Evolutionary conservation across 2,329 filamentous ascomycete genomes (phyloP).

Genomic region (Fusarium nodosum): DNA sequence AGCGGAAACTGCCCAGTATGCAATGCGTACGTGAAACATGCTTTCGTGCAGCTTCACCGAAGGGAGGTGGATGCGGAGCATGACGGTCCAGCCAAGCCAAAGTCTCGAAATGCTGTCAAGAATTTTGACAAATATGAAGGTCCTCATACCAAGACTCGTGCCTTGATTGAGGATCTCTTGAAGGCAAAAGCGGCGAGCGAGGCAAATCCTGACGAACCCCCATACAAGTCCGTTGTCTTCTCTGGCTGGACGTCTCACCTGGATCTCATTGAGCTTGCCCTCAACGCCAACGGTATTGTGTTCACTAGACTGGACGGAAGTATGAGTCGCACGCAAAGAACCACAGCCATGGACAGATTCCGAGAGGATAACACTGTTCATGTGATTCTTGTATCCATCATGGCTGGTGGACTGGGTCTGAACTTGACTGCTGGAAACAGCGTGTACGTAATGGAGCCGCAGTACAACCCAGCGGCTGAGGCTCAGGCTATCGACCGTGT

Average conservation of each 20-base stretch:
- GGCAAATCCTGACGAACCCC: constrained; percentile 72
- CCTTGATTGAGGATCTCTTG: constrained; percentile 81
- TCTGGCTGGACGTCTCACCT: constrained; percentile 97
- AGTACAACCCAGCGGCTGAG: constrained; percentile 96
- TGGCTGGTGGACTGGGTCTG: constrained; percentile 89
- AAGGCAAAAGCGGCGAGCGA: constrained; percentile 73
- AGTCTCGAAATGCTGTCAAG: constrained; percentile 57
- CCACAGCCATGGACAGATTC: constrained; percentile 81
- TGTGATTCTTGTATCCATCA: constrained; percentile 92
- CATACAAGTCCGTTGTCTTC: constrained; percentile 94
- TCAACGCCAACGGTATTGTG: constrained; percentile 74
- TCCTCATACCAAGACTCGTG: constrained; percentile 92
- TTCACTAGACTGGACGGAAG: constrained; percentile 90
- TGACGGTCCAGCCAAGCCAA: constrained; percentile 62
- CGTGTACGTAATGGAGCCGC: constrained; percentile 98
- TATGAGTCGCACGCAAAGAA: constrained; percentile 82
- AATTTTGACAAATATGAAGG: constrained; percentile 81
- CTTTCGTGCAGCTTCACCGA: constrained; percentile 77
- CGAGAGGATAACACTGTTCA: constrained; percentile 77
- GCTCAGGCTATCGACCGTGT: constrained; percentile 95
- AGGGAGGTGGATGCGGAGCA: constrained; percentile 70
- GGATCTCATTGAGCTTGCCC: constrained; percentile 88
- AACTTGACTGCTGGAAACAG: constrained; percentile 89
- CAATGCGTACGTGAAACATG: constrained; percentile 70
- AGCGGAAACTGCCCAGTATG: constrained; percentile 77